A percentile compares a stretch with the other conserved stretches of the same genome.
Conservation (phyloP, 306 rosid species). For the Malus fusca region DNA sequence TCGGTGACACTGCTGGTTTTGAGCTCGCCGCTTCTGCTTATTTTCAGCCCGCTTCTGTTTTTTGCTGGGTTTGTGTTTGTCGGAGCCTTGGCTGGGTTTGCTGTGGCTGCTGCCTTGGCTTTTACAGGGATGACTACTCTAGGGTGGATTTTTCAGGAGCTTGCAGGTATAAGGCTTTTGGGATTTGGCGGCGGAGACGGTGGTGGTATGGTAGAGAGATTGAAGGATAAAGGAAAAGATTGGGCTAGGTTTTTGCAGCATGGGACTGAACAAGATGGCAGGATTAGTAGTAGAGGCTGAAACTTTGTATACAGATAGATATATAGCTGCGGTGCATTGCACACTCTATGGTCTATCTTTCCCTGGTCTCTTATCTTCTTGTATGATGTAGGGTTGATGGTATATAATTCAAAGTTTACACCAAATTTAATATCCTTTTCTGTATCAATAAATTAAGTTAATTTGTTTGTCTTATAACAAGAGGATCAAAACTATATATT, state of each 20-base stretch:
- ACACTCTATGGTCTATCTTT: too few species aligned
- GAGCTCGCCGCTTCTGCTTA: conserved; percentile 14
- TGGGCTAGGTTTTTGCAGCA: background rate
- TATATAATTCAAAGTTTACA: too few species aligned
- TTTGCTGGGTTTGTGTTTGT: background rate
- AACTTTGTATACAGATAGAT: background rate
- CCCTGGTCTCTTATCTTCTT: background rate
- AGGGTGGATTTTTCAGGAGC: conserved; percentile 5
- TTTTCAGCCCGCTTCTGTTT: conserved; percentile 17
- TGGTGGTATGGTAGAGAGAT: background rate
- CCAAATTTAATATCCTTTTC: too few species aligned
- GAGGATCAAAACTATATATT: too few species aligned
- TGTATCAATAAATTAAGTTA: too few species aligned
- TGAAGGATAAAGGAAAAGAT: background rate
- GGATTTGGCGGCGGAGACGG: background rate
- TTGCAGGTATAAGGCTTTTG: background rate
- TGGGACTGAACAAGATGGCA: background rate
- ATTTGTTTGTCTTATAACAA: too few species aligned
- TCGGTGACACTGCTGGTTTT: conserved; percentile 14
- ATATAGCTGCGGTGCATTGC: background rate
- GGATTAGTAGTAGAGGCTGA: background rate
- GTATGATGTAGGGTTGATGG: background rate
- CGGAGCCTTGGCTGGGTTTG: background rate
- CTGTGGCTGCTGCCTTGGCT: conserved; percentile 12
- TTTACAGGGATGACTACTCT: background rate